Evolutionary conservation across 1,139 yeast species (phyloP).

Genomic region (Lodderomyces orthopsilosis): DNA sequence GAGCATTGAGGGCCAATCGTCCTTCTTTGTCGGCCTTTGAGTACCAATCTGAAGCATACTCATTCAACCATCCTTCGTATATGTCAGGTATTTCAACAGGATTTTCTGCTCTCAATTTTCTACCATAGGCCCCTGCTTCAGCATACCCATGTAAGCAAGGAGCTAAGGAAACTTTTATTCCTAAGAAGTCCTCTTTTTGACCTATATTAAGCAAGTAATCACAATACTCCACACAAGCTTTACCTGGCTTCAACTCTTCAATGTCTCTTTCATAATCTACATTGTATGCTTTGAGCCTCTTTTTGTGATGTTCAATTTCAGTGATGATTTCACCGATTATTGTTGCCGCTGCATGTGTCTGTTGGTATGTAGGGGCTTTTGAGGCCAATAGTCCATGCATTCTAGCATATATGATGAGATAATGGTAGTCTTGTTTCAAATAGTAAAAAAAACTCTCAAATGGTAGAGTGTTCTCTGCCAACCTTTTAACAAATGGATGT

Average conservation of each 20-base stretch:
- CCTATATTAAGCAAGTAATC: slow-evolving; percentile 57
- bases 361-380: slow-evolving; percentile 54
- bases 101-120: slow-evolving; percentile 11
- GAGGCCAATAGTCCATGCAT: slow-evolving; percentile 66
- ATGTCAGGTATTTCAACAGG: slow-evolving; percentile 6
- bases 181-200: slow-evolving; percentile 55
- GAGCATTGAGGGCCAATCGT: slow-evolving; percentile 42
- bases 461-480: slow-evolving; percentile 54
- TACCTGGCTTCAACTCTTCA: slow-evolving; percentile 47
- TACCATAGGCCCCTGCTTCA: slow-evolving; percentile 43
- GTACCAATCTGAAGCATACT: slow-evolving; percentile 60
- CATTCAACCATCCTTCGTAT: slow-evolving; percentile 60
- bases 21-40: slow-evolving; percentile 51
- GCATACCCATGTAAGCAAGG: slow-evolving; percentile 80
- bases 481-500: slow-evolving; percentile 58
- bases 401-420: slow-evolving; percentile 65
- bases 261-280: slow-evolving; percentile 45
- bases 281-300: slow-evolving; percentile 48
- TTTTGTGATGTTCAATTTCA: slow-evolving; percentile 58
- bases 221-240: slow-evolving; percentile 59
- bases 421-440: slow-evolving; percentile 70
- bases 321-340: slow-evolving; percentile 51
- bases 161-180: slow-evolving; percentile 63
- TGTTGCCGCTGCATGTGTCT: slow-evolving; percentile 49
- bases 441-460: slow-evolving; percentile 53